Evolutionary conservation across 257 asterid genomes (phyloP).

Genomic region (Nicotiana tabacum): DNA sequence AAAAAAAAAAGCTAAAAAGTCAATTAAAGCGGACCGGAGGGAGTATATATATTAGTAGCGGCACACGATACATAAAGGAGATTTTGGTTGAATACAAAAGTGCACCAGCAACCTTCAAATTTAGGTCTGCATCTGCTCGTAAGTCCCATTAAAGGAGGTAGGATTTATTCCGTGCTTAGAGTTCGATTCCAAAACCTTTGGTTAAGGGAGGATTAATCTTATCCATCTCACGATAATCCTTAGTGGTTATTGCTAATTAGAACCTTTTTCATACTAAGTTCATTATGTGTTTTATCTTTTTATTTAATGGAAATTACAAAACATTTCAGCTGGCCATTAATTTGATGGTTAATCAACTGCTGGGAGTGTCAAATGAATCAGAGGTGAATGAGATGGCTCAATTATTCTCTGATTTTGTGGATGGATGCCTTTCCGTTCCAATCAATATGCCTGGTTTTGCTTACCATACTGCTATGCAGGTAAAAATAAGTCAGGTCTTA

Average conservation of each 20-base stretch:
- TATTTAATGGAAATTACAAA: neutral
- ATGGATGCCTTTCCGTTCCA: slow-evolving; percentile 89
- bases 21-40: too few species aligned
- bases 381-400: slow-evolving; percentile 74
- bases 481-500: slow-evolving; percentile 8
- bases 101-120: too few species aligned
- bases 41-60: too few species aligned
- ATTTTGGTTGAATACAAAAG: too few species aligned
- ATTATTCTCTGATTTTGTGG: slow-evolving; percentile 79
- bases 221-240: neutral
- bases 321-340: slow-evolving; percentile 64
- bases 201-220: neutral
- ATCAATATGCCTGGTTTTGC: slow-evolving; percentile 79
- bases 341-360: slow-evolving; percentile 89
- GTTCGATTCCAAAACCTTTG: neutral
- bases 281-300: neutral
- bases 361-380: slow-evolving; percentile 73
- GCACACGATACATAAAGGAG: too few species aligned
- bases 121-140: too few species aligned
- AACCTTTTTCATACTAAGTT: neutral
- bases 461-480: slow-evolving; percentile 92
- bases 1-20: too few species aligned
- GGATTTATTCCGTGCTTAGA: neutral
- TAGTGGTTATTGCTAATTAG: neutral
- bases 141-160: neutral